Conservation (phyloP, 2,329 filamentous ascomycete species). For the Aspergillus aculeatus region DNA sequence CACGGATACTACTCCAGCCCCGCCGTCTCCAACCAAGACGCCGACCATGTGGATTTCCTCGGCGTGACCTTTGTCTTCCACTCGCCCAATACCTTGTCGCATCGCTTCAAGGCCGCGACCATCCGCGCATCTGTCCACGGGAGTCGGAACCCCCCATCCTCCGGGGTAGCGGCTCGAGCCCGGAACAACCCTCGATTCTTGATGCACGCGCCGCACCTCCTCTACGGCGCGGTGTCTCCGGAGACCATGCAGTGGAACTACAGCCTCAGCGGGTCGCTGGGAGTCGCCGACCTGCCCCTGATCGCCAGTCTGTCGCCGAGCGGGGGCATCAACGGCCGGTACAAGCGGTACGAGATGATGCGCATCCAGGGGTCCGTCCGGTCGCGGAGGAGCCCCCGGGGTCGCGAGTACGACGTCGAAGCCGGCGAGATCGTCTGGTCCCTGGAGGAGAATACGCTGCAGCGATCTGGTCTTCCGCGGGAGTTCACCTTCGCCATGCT, state of each 20-base stretch:
- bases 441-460: slow-evolving; percentile 50
- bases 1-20: slow-evolving; percentile 48
- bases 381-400: slow-evolving; percentile 37
- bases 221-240: slow-evolving; percentile 49
- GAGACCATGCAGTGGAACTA: slow-evolving; percentile 52
- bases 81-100: slow-evolving; percentile 40
- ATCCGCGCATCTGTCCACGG: slow-evolving; percentile 39
- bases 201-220: slow-evolving; percentile 52
- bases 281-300: slow-evolving; percentile 47
- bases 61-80: slow-evolving; percentile 53
- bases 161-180: neutral
- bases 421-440: slow-evolving; percentile 52
- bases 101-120: slow-evolving; percentile 50
- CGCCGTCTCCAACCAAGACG: slow-evolving; percentile 43
- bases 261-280: slow-evolving; percentile 47
- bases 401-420: slow-evolving; percentile 41
- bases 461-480: slow-evolving; percentile 50
- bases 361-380: slow-evolving; percentile 50
- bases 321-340: slow-evolving; percentile 42
- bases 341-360: slow-evolving; percentile 52
- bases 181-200: slow-evolving; percentile 43
- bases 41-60: slow-evolving; percentile 50
- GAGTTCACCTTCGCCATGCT: slow-evolving; percentile 55
- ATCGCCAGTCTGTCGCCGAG: slow-evolving; percentile 44
- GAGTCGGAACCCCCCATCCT: neutral